These are phyloP conservation scores for Rhizopus delemar DNA, from an alignment of 371 early-diverging fungal genomes.

Conservation along the genomic window DNA sequence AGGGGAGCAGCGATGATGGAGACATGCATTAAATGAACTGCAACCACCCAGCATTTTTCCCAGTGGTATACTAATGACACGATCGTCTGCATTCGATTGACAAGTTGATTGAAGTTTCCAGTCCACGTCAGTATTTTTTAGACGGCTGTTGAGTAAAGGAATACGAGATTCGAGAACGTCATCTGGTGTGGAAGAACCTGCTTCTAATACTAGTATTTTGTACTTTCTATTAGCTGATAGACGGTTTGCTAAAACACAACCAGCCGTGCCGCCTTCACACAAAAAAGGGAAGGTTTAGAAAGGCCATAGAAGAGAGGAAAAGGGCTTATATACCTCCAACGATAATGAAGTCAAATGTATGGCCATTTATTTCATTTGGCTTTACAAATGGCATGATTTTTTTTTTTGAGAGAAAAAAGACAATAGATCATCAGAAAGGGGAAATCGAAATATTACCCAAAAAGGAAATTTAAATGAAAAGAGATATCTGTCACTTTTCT, in stretches of 20 bases:
- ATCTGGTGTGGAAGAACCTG: constrained; percentile 18
- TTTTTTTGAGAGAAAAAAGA: background rate
- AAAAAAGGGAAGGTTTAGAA: background rate
- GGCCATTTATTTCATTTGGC: constrained; percentile 10
- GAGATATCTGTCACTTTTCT: too few species aligned
- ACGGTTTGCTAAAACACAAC: constrained; percentile 33
- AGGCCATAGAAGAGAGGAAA: background rate
- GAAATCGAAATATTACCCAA: too few species aligned
- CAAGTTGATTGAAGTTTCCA: constrained; percentile 20
- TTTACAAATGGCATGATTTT: constrained; percentile 13
- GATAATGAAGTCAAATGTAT: constrained; percentile 20
- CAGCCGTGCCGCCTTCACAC: constrained; percentile 31
- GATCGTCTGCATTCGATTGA: constrained; percentile 17
- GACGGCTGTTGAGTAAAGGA: constrained; percentile 20
- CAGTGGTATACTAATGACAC: constrained; percentile 27
- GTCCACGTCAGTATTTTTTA: constrained; percentile 22
- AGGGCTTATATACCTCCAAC: constrained; percentile 14
- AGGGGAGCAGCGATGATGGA: constrained; percentile 39
- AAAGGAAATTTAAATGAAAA: too few species aligned
- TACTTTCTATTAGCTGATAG: constrained; percentile 13
- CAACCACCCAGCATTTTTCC: constrained; percentile 45
- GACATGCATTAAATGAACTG: constrained; percentile 41
- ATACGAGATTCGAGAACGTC: constrained; percentile 12
- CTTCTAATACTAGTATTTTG: constrained; percentile 26
- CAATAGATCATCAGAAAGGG: background rate